Evolutionary conservation across 495 filamentous ascomycete species (phyloP).

Genomic region (Penicillium simplicissimum): DNA sequence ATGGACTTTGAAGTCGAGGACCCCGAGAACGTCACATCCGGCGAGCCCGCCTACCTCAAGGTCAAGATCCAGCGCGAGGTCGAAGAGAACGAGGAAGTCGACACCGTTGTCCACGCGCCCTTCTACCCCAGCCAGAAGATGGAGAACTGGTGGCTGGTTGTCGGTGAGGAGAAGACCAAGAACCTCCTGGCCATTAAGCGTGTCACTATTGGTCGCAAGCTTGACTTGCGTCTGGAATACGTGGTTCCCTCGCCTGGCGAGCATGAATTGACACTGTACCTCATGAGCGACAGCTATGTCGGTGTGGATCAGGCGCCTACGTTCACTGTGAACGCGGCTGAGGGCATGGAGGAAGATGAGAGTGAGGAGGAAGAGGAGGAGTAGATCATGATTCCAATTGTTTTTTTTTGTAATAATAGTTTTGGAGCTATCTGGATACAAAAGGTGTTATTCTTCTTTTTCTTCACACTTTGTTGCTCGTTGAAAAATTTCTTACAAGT

Average conservation of each 20-base stretch:
- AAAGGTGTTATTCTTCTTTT: conserved; percentile 13
- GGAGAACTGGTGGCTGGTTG: conserved; percentile 98
- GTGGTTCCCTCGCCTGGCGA: conserved; percentile 81
- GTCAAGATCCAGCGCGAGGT: conserved; percentile 86
- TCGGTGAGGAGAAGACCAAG: conserved; percentile 83
- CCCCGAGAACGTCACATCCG: conserved; percentile 72
- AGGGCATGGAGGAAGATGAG: conserved; percentile 94
- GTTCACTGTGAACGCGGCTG: conserved; percentile 80
- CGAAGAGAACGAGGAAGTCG: conserved; percentile 71
- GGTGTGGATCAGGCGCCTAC: conserved; percentile 95
- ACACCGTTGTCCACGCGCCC: conserved; percentile 88
- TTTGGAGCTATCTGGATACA: conserved; percentile 15
- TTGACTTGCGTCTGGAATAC: conserved; percentile 83
- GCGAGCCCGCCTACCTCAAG: conserved; percentile 79
- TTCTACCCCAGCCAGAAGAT: conserved; percentile 93
- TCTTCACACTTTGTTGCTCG: neutral
- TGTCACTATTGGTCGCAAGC: conserved; percentile 75
- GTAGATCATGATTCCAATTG: conserved; percentile 39
- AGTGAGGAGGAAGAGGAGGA: conserved; percentile 80
- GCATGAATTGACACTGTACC: conserved; percentile 84
- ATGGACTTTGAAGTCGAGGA: conserved; percentile 87
- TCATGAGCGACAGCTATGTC: conserved; percentile 98
- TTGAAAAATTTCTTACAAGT: neutral
- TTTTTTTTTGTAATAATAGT: conserved; percentile 28
- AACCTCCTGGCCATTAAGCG: conserved; percentile 90